phyloP scores from a whole-genome alignment of 306 rosid genomes.

The Vigna nakashimae region DNA sequence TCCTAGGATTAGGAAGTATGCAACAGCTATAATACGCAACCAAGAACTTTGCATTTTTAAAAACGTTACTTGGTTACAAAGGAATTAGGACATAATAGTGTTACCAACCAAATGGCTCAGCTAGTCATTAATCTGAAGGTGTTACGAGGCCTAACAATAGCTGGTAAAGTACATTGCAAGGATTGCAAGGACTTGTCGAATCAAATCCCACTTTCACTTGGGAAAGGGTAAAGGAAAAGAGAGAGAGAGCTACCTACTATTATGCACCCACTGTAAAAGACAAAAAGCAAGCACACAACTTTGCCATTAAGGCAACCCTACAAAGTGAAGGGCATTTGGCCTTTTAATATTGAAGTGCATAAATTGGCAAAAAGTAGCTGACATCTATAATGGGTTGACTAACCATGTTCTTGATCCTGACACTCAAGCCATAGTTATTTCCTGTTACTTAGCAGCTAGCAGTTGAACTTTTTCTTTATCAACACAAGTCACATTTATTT shows the following conservation, averaged over 20 bases:
- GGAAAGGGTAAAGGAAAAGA: constrained; percentile 9
- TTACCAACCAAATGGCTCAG: background rate
- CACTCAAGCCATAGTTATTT: constrained; percentile 6
- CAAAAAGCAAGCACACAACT: background rate
- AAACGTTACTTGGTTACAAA: background rate
- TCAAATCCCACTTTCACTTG: constrained; percentile 12
- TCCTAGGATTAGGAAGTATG: background rate
- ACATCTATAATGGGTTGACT: constrained; percentile 16
- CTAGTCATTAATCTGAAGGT: constrained; percentile 16
- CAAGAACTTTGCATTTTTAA: background rate
- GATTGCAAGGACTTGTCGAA: background rate
- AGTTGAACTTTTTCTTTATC: constrained; percentile 7
- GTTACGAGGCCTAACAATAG: background rate
- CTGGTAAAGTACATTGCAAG: background rate
- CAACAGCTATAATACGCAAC: background rate
- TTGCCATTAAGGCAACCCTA: constrained; percentile 10
- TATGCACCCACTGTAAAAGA: background rate
- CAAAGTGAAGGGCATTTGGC: constrained; percentile 24
- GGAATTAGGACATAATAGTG: background rate
- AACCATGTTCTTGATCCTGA: constrained; percentile 29
- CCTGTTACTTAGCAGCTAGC: constrained; percentile 5
- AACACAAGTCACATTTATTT: constrained; percentile 1
- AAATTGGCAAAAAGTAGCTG: background rate
- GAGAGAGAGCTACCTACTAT: constrained; percentile 5
- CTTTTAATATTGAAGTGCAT: constrained; percentile 2